Evolutionary conservation across 2,329 filamentous ascomycete species (phyloP).

Genomic region (Anthostomella pinea): DNA sequence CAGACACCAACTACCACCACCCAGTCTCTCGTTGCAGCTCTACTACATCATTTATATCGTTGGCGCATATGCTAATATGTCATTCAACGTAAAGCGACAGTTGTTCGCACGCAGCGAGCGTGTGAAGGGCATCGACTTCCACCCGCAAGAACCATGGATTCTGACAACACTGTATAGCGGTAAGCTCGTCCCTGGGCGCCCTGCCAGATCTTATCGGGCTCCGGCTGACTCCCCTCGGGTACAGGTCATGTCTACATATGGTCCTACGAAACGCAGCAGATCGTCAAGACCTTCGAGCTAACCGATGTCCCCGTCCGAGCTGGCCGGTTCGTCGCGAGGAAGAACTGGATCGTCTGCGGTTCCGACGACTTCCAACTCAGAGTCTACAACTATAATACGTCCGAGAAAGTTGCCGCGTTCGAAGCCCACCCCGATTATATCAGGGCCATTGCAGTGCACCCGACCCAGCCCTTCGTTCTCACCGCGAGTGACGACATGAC

Average conservation of each 20-base stretch:
- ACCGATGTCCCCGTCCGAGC: constrained; percentile 97
- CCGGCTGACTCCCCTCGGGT: constrained; percentile 10
- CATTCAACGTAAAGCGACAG: constrained; percentile 58
- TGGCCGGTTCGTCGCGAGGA: constrained; percentile 91
- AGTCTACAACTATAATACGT: constrained; percentile 99
- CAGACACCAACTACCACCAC: too few species aligned
- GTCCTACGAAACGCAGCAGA: constrained; percentile 95
- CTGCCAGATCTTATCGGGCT: constrained; percentile 7
- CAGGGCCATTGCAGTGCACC: constrained; percentile 92
- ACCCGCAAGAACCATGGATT: constrained; percentile 94
- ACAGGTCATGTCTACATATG: constrained; percentile 97
- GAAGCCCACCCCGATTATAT: constrained; percentile 99
- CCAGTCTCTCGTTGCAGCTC: background rate
- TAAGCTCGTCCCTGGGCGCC: constrained; percentile 40
- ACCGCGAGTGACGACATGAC: constrained; percentile 98
- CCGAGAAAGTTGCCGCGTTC: constrained; percentile 95
- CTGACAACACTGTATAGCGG: constrained; percentile 95
- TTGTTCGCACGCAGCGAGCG: constrained; percentile 88
- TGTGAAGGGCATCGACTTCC: constrained; percentile 95
- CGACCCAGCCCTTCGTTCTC: constrained; percentile 90
- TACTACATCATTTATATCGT: background rate
- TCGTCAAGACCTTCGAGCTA: constrained; percentile 98
- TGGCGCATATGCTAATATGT: constrained; percentile 11
- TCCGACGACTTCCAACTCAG: constrained; percentile 86
- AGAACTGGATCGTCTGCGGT: constrained; percentile 98